Base-by-base conservation (phyloP, 768 basidiomycete genomes). In the Rhizopogon roseolus region DNA sequence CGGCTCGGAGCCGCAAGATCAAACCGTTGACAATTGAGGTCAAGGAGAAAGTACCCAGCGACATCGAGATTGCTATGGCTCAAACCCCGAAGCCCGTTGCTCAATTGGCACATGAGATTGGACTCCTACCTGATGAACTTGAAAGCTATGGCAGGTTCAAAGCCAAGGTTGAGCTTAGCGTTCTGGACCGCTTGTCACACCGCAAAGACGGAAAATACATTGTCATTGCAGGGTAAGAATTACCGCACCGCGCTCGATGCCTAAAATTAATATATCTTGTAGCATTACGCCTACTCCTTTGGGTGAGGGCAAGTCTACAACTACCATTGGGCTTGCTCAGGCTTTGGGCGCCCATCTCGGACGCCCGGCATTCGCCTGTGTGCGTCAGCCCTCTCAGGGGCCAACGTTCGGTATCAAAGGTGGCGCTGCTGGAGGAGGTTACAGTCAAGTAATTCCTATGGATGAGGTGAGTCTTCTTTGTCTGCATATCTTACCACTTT, bases 401-500 rank as follows among this genome's bases (percentile, higher is more conserved):
- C 96, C 96, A 34, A 98, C 96, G 0, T 99, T 98, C 67, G 96
- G 96, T 61, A 97, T 99, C 77, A 99, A 99, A 72, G 96, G 96
- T 60, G 97, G 96, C 62, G 96, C 96, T 37, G 96, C 96, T 41
- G 96, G 97, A 39, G 96, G 96, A 56, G 96, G 96, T 50, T 99
- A 98, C 76, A 93, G 92, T 67, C 95, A 97, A 67, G 91, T 99
- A 64, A 98, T 98, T 72, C 96, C 96, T 40, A 98, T 98, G 96
- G 96, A 98, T 64, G 96, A 98, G 76, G 89, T 89, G 58, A 51
- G 69, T 56, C 14, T 4, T 28, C 54, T 62, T 49, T 52, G 34
- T 19, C 27, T 48, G 34, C 29, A 9, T 49, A 22, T 8, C 28
- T 41, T 40, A 7, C 19, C 27, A 41, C 1, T 13, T 50, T 64